Evolutionary conservation across 2,329 filamentous ascomycete species (phyloP).

Genomic region (Penicillium sp.): DNA sequence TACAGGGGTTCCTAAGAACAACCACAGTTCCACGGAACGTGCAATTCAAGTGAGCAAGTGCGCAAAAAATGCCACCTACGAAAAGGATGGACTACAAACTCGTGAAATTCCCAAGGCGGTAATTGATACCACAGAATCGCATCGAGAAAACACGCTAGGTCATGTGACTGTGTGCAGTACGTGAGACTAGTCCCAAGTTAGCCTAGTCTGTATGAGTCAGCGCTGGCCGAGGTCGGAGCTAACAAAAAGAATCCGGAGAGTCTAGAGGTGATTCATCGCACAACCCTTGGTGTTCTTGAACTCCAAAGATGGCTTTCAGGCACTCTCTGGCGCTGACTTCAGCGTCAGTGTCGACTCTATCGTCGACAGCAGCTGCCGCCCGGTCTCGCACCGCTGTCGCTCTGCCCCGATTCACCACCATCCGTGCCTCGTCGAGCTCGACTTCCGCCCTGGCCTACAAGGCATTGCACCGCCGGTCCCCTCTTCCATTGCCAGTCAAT

Average conservation of each 20-base stretch:
- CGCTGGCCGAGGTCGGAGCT: constrained; percentile 37
- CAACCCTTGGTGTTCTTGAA: constrained; percentile 18
- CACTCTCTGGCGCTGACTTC: constrained; percentile 37
- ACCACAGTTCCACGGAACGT: neutral
- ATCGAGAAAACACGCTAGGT: constrained; percentile 3
- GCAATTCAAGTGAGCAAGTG: neutral
- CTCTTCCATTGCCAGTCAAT: constrained; percentile 76
- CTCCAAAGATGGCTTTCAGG: constrained; percentile 39
- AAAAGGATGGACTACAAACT: neutral
- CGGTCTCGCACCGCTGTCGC: constrained; percentile 29
- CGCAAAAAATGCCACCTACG: neutral
- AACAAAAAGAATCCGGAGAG: constrained; percentile 27
- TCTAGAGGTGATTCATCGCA: constrained; percentile 27
- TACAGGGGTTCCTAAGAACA: neutral
- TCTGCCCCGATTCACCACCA: constrained; percentile 32
- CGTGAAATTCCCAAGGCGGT: neutral
- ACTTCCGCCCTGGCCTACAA: constrained; percentile 97
- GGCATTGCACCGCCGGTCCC: constrained; percentile 85
- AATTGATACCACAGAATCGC: constrained; percentile 4
- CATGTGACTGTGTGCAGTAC: neutral
- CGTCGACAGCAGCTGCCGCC: constrained; percentile 23
- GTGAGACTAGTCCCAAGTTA: neutral
- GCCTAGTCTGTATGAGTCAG: constrained; percentile 31
- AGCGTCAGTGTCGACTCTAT: constrained; percentile 32
- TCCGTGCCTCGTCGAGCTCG: constrained; percentile 55